Evolutionary conservation across 1,284 basidiomycete genomes (phyloP), one percentile per base, ranked within the genome.

Genomic region (Papiliotrema nemorosa): DNA sequence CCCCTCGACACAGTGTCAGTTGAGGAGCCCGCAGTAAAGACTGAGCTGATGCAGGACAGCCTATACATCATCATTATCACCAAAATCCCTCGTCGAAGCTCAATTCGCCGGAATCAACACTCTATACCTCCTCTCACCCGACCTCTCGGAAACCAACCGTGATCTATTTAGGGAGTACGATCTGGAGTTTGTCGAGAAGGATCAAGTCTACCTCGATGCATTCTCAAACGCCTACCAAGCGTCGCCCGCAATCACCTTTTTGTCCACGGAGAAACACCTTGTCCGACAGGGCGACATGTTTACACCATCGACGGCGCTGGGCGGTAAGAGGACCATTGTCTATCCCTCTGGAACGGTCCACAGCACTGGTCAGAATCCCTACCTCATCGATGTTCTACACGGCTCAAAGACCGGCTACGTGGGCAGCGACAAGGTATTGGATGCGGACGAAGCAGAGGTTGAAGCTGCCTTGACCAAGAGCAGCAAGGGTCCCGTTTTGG

Each of bases 71-170:
- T 21, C 91, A 62, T 80, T 98, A 46, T 83, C 84, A 1, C 91
- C 94, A 0, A 90, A 94, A 73, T 79, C 82, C 12, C 78, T 97
- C 45, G 82, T 97, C 44, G 70, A 80, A 33, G 83, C 90, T 43
- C 80, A 93, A 47, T 77, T 82, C 10, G 79, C 83, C 53, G 60
- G 64, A 41, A 86, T 89, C 46, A 97, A 97, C 78, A 79, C 97
- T 53, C 80, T 98, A 55, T 77, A 94, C 61, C 84, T 86, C 2
- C 80, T 93, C 50, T 87, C 88, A 1, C 77, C 86, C 24, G 83
- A 62, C 13, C 54, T 77, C 35, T 68, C 76, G 29, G 79, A 80
- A 50, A 50, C 67, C 39, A 75, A 76, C 57, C 69, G 79, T 21
- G 78, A 79, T 53, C 73, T 78, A 36, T 75, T 79, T 5, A 68